Evolutionary conservation across 2,329 filamentous ascomycete species (phyloP).

Genomic region (Claviceps pusilla): DNA sequence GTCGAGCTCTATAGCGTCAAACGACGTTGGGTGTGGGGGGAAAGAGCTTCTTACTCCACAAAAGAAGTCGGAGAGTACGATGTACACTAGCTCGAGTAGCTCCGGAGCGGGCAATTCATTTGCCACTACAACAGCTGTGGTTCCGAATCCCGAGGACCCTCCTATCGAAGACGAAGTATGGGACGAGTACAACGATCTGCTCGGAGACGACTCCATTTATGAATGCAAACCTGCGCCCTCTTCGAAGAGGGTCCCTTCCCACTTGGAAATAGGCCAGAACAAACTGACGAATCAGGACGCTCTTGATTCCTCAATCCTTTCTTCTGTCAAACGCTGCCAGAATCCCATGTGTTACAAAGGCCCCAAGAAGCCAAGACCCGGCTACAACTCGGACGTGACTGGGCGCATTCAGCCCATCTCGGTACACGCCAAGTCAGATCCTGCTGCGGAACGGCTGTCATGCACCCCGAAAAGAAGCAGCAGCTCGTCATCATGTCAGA

Average conservation of each 20-base stretch:
- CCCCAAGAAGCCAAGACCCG: constrained; percentile 29
- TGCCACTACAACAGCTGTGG: constrained; percentile 48
- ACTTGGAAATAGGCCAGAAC: constrained; percentile 34
- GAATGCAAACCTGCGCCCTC: constrained; percentile 38
- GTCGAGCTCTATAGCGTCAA: constrained; percentile 16
- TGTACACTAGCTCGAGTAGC: constrained; percentile 42
- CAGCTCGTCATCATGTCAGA: constrained; percentile 18
- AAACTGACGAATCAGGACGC: constrained; percentile 21
- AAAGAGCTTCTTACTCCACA: constrained; percentile 56
- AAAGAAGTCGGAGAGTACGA: constrained; percentile 52
- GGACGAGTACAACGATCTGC: constrained; percentile 84
- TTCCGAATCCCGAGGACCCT: constrained; percentile 46
- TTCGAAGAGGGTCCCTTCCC: constrained; percentile 40
- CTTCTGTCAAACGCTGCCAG: constrained; percentile 16
- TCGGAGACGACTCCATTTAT: constrained; percentile 45
- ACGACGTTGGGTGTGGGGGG: constrained; percentile 16
- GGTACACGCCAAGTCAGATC: constrained; percentile 22
- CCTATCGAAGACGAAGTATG: constrained; percentile 76
- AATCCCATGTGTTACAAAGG: constrained; percentile 19
- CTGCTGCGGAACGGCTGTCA: constrained; percentile 16
- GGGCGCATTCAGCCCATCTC: constrained; percentile 36
- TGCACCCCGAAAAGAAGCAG: constrained; percentile 13
- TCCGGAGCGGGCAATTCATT: constrained; percentile 44
- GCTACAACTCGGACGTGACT: constrained; percentile 40
- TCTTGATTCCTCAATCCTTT: constrained; percentile 35